phyloP scores from a whole-genome alignment of 2,329 filamentous ascomycete species.

The Atkinsonella hypoxylon region DNA sequence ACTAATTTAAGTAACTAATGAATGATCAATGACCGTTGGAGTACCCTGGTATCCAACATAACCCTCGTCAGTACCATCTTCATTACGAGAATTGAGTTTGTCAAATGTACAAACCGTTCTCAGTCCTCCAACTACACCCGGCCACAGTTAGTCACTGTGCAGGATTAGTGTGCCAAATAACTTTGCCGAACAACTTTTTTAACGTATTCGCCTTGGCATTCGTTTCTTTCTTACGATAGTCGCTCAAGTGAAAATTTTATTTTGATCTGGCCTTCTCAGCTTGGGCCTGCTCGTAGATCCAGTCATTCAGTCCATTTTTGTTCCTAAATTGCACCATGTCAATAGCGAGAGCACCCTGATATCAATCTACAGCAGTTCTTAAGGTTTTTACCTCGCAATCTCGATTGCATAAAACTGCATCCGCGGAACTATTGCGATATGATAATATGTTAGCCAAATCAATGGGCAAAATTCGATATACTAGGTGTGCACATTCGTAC shows the following conservation, averaged over 20 bases:
- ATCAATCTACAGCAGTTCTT: not conserved
- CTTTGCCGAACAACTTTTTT: too few relatives aligned
- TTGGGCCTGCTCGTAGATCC: constrained; percentile 82
- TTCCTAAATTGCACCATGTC: constrained; percentile 43
- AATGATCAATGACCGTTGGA: too few relatives aligned
- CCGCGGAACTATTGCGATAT: constrained; percentile 31
- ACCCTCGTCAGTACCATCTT: too few relatives aligned
- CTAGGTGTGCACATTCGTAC: constrained; percentile 31
- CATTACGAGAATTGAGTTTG: too few relatives aligned
- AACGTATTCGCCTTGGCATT: too few relatives aligned
- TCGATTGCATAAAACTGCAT: constrained; percentile 46
- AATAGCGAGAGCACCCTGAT: not conserved
- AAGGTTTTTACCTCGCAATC: constrained; percentile 28
- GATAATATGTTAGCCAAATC: not conserved
- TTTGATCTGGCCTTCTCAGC: constrained; percentile 31
- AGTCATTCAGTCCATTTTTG: constrained; percentile 82
- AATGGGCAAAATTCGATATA: not conserved
- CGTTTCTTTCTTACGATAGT: not conserved
- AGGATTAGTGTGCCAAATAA: too few relatives aligned
- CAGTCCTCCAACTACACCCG: too few relatives aligned
- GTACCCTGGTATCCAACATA: too few relatives aligned
- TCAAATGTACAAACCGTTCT: too few relatives aligned
- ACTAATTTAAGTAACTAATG: too few relatives aligned
- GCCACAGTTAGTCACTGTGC: too few relatives aligned
- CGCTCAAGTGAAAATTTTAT: not conserved